These are phyloP conservation scores for Astragalus glycyphyllos DNA, from an alignment of 306 rosid species.

Conservation along the genomic window DNA sequence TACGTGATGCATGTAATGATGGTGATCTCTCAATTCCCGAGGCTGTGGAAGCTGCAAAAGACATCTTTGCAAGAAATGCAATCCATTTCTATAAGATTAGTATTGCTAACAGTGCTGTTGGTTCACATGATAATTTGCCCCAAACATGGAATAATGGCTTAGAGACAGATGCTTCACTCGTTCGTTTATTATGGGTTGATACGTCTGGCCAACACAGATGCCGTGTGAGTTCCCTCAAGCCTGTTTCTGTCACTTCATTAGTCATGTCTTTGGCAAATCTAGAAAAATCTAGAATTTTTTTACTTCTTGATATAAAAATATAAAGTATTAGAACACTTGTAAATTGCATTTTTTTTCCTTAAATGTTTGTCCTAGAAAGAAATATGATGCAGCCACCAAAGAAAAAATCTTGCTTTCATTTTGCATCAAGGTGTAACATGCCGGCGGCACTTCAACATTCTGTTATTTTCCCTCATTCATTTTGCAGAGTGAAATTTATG, in stretches of 20 bases:
- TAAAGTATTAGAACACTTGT: neutral
- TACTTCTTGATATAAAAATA: constrained; percentile 23
- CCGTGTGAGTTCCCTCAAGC: constrained; percentile 65
- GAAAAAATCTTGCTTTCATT: constrained; percentile 3
- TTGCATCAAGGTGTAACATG: neutral
- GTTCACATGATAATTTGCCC: constrained; percentile 40
- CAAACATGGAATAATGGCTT: constrained; percentile 45
- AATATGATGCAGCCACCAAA: constrained; percentile 1
- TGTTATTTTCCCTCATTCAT: neutral
- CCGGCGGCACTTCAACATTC: neutral
- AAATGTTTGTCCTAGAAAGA: neutral
- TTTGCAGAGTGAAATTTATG: neutral
- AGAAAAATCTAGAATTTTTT: constrained; percentile 19
- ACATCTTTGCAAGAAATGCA: constrained; percentile 77
- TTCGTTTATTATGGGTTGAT: constrained; percentile 89
- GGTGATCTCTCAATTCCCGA: constrained; percentile 82
- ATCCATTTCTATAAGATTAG: constrained; percentile 69
- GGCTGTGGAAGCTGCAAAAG: constrained; percentile 80
- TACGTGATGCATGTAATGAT: constrained; percentile 71
- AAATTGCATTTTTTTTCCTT: neutral
- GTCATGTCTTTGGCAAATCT: constrained; percentile 18
- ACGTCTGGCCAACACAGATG: constrained; percentile 91
- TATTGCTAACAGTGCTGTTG: constrained; percentile 29
- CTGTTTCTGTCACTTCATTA: constrained; percentile 18
- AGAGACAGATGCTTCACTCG: constrained; percentile 56